Evolutionary conservation across 148 eudicot genomes (phyloP).

Genomic region (Spergularia marina): DNA sequence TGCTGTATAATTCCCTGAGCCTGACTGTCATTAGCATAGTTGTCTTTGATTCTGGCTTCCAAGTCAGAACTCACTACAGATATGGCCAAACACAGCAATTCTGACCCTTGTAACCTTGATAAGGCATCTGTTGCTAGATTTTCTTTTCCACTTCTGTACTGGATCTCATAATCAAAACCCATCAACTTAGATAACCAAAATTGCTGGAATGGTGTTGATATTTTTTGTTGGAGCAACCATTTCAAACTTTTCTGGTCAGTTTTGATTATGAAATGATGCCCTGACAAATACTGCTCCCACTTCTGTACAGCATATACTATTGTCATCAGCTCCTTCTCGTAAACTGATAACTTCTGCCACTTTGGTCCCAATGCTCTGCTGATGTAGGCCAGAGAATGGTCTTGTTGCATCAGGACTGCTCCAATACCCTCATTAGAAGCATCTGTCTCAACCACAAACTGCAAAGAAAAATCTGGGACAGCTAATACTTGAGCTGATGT

Average conservation of each 20-base stretch:
- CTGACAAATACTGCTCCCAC: neutral
- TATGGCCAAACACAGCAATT: too few relatives aligned
- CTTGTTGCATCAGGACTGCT: neutral
- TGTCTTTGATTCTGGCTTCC: too few relatives aligned
- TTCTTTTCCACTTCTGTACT: neutral
- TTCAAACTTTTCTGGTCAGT: conserved; percentile 11
- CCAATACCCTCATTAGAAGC: neutral
- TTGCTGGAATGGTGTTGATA: neutral
- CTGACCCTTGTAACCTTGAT: too few relatives aligned
- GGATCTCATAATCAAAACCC: neutral
- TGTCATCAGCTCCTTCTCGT: conserved; percentile 18
- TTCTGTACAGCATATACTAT: neutral
- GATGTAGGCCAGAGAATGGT: neutral
- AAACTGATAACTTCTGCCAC: neutral
- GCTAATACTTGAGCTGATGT: too few relatives aligned
- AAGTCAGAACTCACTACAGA: too few relatives aligned
- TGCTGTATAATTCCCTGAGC: too few relatives aligned
- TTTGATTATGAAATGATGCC: neutral
- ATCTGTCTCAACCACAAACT: too few relatives aligned
- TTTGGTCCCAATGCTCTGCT: conserved; percentile 7
- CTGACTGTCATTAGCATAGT: too few relatives aligned
- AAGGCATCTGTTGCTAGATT: neutral
- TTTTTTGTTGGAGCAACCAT: neutral
- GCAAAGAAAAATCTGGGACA: too few relatives aligned
- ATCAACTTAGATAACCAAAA: neutral